Base-by-base conservation (phyloP, 371 early-diverging fungal genomes). In the Apophysomyces ossiformis region DNA sequence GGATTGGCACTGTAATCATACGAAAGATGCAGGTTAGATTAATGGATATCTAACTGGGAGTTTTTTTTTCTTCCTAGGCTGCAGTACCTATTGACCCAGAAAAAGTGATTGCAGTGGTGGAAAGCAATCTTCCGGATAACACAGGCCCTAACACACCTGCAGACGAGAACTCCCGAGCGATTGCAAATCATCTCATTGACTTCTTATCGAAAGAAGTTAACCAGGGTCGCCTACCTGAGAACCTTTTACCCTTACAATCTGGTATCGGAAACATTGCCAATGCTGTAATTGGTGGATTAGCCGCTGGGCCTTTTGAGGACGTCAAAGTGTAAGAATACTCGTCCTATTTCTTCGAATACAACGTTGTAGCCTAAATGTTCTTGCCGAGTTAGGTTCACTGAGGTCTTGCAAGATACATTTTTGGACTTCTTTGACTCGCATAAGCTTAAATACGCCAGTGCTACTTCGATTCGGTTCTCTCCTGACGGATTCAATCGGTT, bases 251-350 rank as follows among this genome's bases (percentile, higher is more conserved):
- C 1, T 47, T 73, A 8, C 73, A 73, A 45, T 70, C 70, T 26
- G 73, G 73, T 37, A 70, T 73, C 35, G 73, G 73, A 35, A 73
- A 73, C 57, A 73, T 73, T 47, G 73, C 73, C 38, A 73, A 73
- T 57, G 70, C 73, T 16, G 65, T 73, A n/a, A 73, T 73, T 61
- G 73, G 73, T 32, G 70, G 70, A 16, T 60, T 73, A 26, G 73
- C 70, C 13, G 57, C 70, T 41, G 72, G 70, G 1, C 72, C 72
- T 15, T 73, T 73, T 32, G 41, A 70, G 12, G 54, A 73, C n/a
- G 73, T 73, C 39, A 70, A 62, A 60, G 73, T 73, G 64, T 67
- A 69, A 69, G 65, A 35, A 46, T 13, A 21, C 18, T 2, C 18
- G 37, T n/a, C n/a, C n/a, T 26, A 16, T 37, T 15, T 26, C 7